Evolutionary conservation across 2,329 filamentous ascomycete species (phyloP), one percentile per base, ranked within the genome.

Genomic region (Apiospora aurea): DNA sequence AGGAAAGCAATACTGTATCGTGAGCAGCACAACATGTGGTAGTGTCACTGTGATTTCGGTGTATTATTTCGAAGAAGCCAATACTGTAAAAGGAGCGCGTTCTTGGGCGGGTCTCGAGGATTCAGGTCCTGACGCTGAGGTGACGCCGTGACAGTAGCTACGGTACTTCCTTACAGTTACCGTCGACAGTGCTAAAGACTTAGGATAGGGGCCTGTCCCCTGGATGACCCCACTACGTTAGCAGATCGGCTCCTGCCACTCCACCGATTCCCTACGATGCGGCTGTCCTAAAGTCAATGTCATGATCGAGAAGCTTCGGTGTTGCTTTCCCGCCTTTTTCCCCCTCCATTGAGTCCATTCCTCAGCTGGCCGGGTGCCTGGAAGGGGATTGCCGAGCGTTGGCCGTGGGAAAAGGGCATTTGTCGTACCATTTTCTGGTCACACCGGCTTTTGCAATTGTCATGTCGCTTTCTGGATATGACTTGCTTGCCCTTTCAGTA

Each of bases 231-330:
- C 53, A 61, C 53, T 16, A 21, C 10, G 34, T 38, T 61, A 38
- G 26, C 51, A 57, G 57, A 64, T 64, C 57, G 57, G 21, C 57
- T 64, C 18, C 34, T 34, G 29, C 10, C 57, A 38, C 57, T 38
- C 57, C 29, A 61, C 53, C 29, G 26, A 21, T 64, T 41, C 57
- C 57, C 41, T 18, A 41, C 57, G 57, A 64, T 64, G 57, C 18
- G 57, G 34, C 57, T 41, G 41, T 64, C 29, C 5, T 18, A 64
- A 64, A 64, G 34, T 64, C 57, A 64, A 64, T n/a, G 8, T 41
- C 57, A 64, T n/a, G 57, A 64, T 64, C 57, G 57, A 64, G 57
- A 64, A 64, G 57, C 21, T n/a, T n/a, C n/a, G n/a, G n/a, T n/a
- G n/a, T n/a, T 41, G 53, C 29, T 38, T 18, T 38, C 29, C 53